phyloP scores from a whole-genome alignment of 352 stramenopile genomes.

The Phytophthora sp. region DNA sequence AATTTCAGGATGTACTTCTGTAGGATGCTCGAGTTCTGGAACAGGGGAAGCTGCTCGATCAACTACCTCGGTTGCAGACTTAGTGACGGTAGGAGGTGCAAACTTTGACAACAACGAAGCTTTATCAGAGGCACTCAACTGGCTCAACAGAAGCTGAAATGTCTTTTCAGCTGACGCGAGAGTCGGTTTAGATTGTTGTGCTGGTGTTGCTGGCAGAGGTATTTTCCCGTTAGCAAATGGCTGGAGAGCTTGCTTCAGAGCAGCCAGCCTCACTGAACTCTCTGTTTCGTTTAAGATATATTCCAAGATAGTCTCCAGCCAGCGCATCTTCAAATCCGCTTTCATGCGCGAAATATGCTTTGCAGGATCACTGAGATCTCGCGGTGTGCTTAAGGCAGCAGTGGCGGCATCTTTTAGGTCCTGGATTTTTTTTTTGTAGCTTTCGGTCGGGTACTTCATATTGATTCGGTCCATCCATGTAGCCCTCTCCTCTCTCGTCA shows the following conservation, averaged over 20 bases:
- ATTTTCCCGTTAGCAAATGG: constrained; percentile 56
- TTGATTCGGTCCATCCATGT: constrained; percentile 61
- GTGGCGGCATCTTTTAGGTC: constrained; percentile 18
- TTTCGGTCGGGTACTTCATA: constrained; percentile 49
- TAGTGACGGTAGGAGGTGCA: not conserved
- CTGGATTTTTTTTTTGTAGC: constrained; percentile 40
- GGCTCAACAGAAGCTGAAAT: constrained; percentile 31
- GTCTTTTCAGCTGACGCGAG: constrained; percentile 31
- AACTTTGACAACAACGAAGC: constrained; percentile 36
- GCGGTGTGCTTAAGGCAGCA: constrained; percentile 14
- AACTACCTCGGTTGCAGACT: constrained; percentile 1
- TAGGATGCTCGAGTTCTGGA: constrained; percentile 13
- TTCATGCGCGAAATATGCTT: constrained; percentile 42
- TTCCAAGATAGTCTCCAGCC: constrained; percentile 59
- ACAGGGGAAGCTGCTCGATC: constrained; percentile 49
- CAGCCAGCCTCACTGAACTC: constrained; percentile 45
- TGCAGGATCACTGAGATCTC: constrained; percentile 38
- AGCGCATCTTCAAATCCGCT: constrained; percentile 65
- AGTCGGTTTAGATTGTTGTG: constrained; percentile 5
- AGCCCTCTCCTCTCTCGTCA: constrained; percentile 53
- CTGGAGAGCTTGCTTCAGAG: constrained; percentile 53
- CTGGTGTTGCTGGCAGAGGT: constrained; percentile 4
- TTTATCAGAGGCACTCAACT: constrained; percentile 34
- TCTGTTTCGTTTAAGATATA: constrained; percentile 49
- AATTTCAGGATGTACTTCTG: constrained; percentile 17